Conservation (phyloP, 1,284 basidiomycete species). For the Cryptococcus hybrid region DNA sequence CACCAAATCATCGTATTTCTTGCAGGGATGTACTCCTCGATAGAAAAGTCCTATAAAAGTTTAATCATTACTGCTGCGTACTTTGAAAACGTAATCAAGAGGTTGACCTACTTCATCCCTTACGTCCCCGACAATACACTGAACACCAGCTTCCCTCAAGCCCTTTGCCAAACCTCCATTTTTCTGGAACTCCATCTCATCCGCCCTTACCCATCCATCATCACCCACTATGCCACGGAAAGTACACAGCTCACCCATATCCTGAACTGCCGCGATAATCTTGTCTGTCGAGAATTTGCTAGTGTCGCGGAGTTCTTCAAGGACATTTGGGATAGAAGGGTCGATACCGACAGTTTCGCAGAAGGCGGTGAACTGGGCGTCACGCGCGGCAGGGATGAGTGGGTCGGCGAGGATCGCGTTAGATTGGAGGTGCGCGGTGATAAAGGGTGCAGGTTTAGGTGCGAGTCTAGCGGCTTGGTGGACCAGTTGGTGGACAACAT, state of each 20-base stretch:
- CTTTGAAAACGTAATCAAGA: neutral
- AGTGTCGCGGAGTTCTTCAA: conserved; percentile 58
- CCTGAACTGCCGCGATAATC: conserved; percentile 60
- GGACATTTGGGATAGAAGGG: conserved; percentile 54
- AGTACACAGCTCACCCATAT: conserved; percentile 55
- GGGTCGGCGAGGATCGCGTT: conserved; percentile 62
- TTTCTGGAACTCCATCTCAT: conserved; percentile 66
- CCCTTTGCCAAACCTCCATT: conserved; percentile 59
- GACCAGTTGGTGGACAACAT: conserved; percentile 70
- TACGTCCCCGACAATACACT: conserved; percentile 64
- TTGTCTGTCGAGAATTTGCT: conserved; percentile 53
- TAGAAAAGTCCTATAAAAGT: conserved; percentile 57
- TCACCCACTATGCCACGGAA: conserved; percentile 66
- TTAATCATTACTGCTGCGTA: neutral
- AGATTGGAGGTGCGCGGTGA: conserved; percentile 64
- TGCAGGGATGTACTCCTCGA: conserved; percentile 62
- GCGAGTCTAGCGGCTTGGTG: conserved; percentile 68
- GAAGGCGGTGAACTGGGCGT: conserved; percentile 62
- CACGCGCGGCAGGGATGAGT: conserved; percentile 56
- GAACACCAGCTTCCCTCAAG: conserved; percentile 60
- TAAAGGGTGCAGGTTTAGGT: conserved; percentile 59
- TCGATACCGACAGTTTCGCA: conserved; percentile 60
- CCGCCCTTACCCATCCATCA: conserved; percentile 58
- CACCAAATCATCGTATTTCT: conserved; percentile 55
- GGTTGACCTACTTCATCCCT: conserved; percentile 64